phyloP scores from a whole-genome alignment of 1,284 basidiomycete species.

The Tremellales sp. region DNA sequence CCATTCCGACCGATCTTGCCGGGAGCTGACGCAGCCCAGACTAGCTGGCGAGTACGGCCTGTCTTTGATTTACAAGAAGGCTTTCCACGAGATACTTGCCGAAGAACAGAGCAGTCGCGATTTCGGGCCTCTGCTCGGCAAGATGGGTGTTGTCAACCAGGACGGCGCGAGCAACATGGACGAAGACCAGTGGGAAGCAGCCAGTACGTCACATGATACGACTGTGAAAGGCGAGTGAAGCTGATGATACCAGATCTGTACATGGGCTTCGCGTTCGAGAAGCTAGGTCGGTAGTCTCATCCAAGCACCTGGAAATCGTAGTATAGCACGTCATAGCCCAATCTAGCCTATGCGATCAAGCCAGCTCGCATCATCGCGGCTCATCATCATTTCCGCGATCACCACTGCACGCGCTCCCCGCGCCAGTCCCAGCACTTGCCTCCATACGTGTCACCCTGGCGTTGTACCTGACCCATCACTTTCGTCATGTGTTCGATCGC shows the following conservation, averaged over 20 bases:
- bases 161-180: slow-evolving; percentile 85
- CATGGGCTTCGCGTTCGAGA: slow-evolving; percentile 75
- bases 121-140: slow-evolving; percentile 69
- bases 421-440: slow-evolving; percentile 69
- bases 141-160: slow-evolving; percentile 82
- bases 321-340: not conserved
- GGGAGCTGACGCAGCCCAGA: slow-evolving; percentile 51
- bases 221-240: not conserved
- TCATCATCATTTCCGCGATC: not conserved
- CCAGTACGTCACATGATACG: slow-evolving; percentile 61
- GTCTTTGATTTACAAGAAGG: slow-evolving; percentile 69
- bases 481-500: slow-evolving; percentile 58
- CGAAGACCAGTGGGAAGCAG: slow-evolving; percentile 91
- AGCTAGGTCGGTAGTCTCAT: slow-evolving; percentile 49
- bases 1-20: slow-evolving; percentile 1
- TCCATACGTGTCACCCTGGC: slow-evolving; percentile 49
- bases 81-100: slow-evolving; percentile 81
- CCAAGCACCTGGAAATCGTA: no score
- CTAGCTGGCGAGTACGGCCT: slow-evolving; percentile 80
- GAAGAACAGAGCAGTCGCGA: slow-evolving; percentile 72
- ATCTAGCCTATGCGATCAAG: not conserved
- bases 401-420: slow-evolving; percentile 55
- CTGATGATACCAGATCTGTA: slow-evolving; percentile 65
- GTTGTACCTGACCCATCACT: slow-evolving; percentile 52
- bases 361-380: not conserved